Evolutionary conservation across 495 filamentous ascomycete species (phyloP), one percentile per base, ranked within the genome.

Genomic region (Aspergillus indologenus): DNA sequence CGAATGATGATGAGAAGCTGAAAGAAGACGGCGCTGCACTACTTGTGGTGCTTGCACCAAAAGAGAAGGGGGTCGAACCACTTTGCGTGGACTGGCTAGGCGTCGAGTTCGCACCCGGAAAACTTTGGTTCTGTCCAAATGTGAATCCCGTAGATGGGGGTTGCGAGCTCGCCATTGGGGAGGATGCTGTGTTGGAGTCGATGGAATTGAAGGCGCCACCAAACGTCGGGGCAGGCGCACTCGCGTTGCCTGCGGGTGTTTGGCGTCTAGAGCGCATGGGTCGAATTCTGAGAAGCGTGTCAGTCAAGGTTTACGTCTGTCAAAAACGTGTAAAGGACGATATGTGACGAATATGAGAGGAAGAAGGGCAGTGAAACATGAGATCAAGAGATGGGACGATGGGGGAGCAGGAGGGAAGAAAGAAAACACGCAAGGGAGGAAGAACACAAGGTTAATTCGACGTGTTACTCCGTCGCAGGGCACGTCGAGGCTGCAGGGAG

Each of bases 61-160:
- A 80, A 17, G 79, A 69, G 54, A 80, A 77, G 17, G 73, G 69
- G 19, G 69, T 46, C 5, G 68, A 57, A 45, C 66, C 68, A 56
- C 68, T 68, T 44, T 72, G 72, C 22, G 19, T 66, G 15, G 70
- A 62, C 44, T 68, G 67, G 23, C 54, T 64, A 11, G 70, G 58
- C 14, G 56, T 60, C 44, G 74, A 54, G 29, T 58, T 67, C 40
- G 73, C 68, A 24, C 71, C 74, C n/a, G 77, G 75, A 42, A 80
- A 80, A 51, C 74, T 79, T 54, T 79, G 75, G 22, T 75, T 77
- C 56, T 80, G 77, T 22, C 78, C 76, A 56, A 81, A 81, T 48
- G 56, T 53, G 57, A 80, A 79, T 15, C 71, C 71, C 46, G 64
- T 69, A 6, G 76, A 69, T 22, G 57, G 46, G 1, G 65, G 55